These are phyloP conservation scores for Quercus aquifolioides DNA, from an alignment of 306 rosid genomes.

Conservation along the genomic window DNA sequence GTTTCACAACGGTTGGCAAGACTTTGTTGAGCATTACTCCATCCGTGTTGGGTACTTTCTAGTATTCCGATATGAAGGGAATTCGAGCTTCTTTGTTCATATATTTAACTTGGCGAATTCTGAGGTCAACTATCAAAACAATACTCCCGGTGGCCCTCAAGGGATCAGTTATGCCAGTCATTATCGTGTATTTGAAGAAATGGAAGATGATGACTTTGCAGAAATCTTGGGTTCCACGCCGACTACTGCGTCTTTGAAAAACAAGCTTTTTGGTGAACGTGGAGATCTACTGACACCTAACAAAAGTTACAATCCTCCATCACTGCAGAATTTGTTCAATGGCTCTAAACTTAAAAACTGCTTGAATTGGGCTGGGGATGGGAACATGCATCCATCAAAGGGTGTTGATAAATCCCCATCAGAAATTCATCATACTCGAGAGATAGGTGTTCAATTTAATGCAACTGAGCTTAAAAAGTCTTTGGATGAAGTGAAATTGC, in stretches of 20 bases:
- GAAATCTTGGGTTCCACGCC: constrained; percentile 45
- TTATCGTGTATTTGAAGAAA: constrained; percentile 59
- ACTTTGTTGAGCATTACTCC: constrained; percentile 63
- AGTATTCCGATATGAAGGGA: constrained; percentile 78
- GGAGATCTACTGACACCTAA: constrained; percentile 37
- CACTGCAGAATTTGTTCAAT: constrained; percentile 71
- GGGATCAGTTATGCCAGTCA: constrained; percentile 42
- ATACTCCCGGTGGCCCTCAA: constrained; percentile 35
- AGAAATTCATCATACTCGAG: constrained; percentile 47
- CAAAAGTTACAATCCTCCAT: constrained; percentile 50
- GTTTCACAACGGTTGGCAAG: constrained; percentile 83
- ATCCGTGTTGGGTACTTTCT: constrained; percentile 69
- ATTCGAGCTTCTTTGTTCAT: constrained; percentile 65
- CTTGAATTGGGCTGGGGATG: constrained; percentile 57
- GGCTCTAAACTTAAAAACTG: constrained; percentile 60
- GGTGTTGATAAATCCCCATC: constrained; percentile 31
- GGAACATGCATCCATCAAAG: constrained; percentile 42
- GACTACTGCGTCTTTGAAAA: constrained; percentile 38
- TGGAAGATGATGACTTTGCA: constrained; percentile 73
- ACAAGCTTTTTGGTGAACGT: constrained; percentile 41
- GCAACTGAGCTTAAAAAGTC: constrained; percentile 65
- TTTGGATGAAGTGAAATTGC: constrained; percentile 57
- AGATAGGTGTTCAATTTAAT: constrained; percentile 68
- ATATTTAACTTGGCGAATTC: constrained; percentile 62
- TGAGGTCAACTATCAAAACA: constrained; percentile 72